Evolutionary conservation across 371 early-diverging fungal species (phyloP), one percentile per base, ranked within the genome.

Genomic region (Amoeboaphelidium occidentale): DNA sequence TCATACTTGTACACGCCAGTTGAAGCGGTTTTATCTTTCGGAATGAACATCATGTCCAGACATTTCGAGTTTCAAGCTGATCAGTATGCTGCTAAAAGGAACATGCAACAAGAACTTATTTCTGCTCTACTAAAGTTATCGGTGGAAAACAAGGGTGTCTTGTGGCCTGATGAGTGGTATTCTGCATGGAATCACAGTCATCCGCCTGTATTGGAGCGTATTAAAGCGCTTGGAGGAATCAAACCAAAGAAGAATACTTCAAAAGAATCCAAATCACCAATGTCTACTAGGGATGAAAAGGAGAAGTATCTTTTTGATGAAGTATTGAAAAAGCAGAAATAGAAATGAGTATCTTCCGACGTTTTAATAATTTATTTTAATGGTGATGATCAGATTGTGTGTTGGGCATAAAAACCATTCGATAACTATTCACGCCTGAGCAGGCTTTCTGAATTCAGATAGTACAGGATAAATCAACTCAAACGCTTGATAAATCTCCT

Each of bases 401-500:
- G n/a, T n/a, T n/a, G n/a, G n/a, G n/a, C n/a, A n/a, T n/a, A n/a
- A n/a, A n/a, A n/a, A n/a, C n/a, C n/a, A n/a, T n/a, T n/a, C n/a
- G n/a, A n/a, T n/a, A n/a, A n/a, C n/a, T n/a, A n/a, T n/a, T n/a
- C n/a, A n/a, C n/a, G n/a, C n/a, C n/a, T n/a, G n/a, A n/a, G n/a
- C n/a, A n/a, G 39, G 6, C 26, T 68, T 68, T 54, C 58, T 60
- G 51, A 63, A 60, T 50, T 69, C 63, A 24, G 58, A 58, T 14
- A 69, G 51, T 60, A 99, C 99, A 51, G 99, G 99, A 70, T 97
- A 99, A 60, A 99, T 99, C 59, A 88, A 83, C 61, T 97, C 93
- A 70, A 99, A 99, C 46, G 99, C 99, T 65, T 93, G 84, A 61
- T 98, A 98, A 61, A 99, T 99, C 62, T 99, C 98, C 55, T 93